Evolutionary conservation across 176 grass and related monocot species (phyloP), one percentile per base, ranked within the genome.

Genomic region (Musa troglodytarum): DNA sequence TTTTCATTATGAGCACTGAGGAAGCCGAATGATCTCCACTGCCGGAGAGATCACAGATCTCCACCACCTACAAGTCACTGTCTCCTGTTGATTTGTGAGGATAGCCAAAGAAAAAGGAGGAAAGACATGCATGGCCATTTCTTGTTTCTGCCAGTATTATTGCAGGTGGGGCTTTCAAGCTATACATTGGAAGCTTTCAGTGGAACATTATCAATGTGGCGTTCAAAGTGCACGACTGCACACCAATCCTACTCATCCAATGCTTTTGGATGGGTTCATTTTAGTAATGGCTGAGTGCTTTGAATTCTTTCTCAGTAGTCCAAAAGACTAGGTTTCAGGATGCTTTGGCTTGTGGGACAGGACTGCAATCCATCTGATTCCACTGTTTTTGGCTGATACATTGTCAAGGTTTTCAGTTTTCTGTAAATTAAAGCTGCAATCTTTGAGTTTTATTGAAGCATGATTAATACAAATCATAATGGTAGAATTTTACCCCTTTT

Each of bases 201-300:
- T 43, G 34, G 34, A n/a, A 19, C 50, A 43, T 49, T 8, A 70
- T 70, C 5, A 50, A 24, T 11, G 17, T 70, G 70, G 70, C 24
- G 63, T 65, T 10, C 24, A 65, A 65, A 65, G 22, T 65, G 63
- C 63, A 65, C 70, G 4, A 54, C 20, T 19, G 14, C n/a, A 72
- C 1, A 14, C 10, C 70, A 54, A 14, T 53, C 11, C 50, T 72
- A 20, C 10, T 52, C 50, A 3, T 53, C 70, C 50, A 52, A 2
- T 53, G 50, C 20, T 15, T 13, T 19, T 26, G 20, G 50, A 54
- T 72, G 70, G 70, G 70, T 24, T 72, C 24, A 1, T 21, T 72
- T 53, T 53, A 54, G 50, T 24, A 52, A 72, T 53, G 50, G 19
- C 24, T 22, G 51, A 72, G 52, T 72, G 70, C 70, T 72, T 72